Evolutionary conservation across 2,329 filamentous ascomycete genomes (phyloP), one percentile per base, ranked within the genome.

Genomic region (Rugonectria rugulosa): DNA sequence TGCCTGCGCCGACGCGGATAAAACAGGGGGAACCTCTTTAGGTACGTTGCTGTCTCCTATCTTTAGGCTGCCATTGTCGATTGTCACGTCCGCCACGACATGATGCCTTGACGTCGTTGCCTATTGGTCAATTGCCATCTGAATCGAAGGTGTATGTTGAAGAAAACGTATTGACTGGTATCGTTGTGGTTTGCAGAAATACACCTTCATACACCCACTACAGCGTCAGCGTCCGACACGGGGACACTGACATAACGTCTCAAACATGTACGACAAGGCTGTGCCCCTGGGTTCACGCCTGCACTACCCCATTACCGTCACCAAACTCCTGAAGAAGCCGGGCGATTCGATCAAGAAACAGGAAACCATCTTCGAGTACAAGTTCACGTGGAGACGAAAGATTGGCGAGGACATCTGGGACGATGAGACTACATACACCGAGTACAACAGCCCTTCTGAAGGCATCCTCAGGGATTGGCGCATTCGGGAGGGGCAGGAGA

Each of bases 241-340:
- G 23, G 26, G 24, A 32, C 27, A 27, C 23, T 34, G 36, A 21
- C 27, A 26, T 43, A 45, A n/a, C 34, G 19, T 32, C 17, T 42
- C 36, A 46, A 68, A 19, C 42, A 76, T 76, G 74, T 70, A 70
- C 68, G 73, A 76, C 67, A 76, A 76, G 59, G 56, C 70, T 45
- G 72, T 88, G 53, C 78, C 74, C 51, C 70, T 87, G 53, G 85
- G 85, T 68, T 75, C 80, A 66, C 81, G 85, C 75, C 85, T 97
- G 65, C 90, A 89, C 75, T 99, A 98, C 76, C 95, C 95, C 68
- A 93, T 98, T 75, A 96, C 89, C 65, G 88, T 99, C 75, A 92
- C 88, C 67, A 89, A 91, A 74, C 82, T 98, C 58, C 84, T 94
- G 64, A 92, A 92, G 74, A 78, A 81, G 63, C 84, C 85, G 17